Evolutionary conservation across 441 rosid genomes (phyloP), one percentile per base, ranked within the genome.

Genomic region (Macaranga tanarius): DNA sequence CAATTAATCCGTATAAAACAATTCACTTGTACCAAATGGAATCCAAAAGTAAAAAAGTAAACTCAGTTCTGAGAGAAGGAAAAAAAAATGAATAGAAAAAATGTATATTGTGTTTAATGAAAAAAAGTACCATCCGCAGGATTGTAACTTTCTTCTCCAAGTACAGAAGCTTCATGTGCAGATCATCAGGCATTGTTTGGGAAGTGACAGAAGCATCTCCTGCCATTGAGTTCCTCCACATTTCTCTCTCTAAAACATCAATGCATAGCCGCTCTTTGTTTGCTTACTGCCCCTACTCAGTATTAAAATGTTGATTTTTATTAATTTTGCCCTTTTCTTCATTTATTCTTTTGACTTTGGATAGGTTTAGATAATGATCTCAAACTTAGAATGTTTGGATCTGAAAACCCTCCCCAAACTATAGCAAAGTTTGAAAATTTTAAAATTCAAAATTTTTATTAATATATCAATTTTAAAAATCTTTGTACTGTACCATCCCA

Each of bases 101-200:
- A 17, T 11, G 20, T 20, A 23, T 34, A 42, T 47, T 10, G n/a
- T 20, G 17, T 60, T 45, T n/a, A 47, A 19, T 55, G 15, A 19
- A 44, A 3, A 25, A 72, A 56, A 62, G 11, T 16, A 48, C 65
- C 45, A 72, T 67, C 25, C 42, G 55, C 63, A 70, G 55, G 72
- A 70, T 19, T 55, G 56, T 85, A 95, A 97, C 99, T 92, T 97
- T 80, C 75, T 90, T 89, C 84, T 79, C 97, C 58, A 95, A 85
- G 89, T 95, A 92, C 5, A 88, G 75, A 63, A 95, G 84, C 80
- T 87, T 91, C 94, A 86, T 86, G 74, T 88, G 92, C 38, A 88
- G 75, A 86, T 95, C 91, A 75, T 92, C 97, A 26, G 86, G 74
- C 57, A 56, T 50, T 25, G 86, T 68, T 55, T 82, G 86, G 12